Percentiles rank a stretch among this genome's conserved stretches.
phyloP scores from a whole-genome alignment of 768 basidiomycete species.

The Russula compacta region DNA sequence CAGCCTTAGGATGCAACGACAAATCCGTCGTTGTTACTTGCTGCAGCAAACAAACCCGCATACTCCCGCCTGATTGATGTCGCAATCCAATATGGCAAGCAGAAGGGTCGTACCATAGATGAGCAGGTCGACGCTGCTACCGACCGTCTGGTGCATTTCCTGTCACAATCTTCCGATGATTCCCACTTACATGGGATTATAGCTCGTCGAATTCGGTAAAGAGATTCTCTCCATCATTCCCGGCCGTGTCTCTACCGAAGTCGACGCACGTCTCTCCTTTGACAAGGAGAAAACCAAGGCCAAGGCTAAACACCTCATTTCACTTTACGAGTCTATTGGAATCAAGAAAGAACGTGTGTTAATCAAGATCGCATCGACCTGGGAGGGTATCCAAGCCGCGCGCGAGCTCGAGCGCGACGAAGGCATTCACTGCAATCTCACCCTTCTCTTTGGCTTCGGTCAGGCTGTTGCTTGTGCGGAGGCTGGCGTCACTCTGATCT shows the following conservation, averaged over 20 bases:
- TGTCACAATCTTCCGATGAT: not conserved
- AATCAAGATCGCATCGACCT: constrained; percentile 99
- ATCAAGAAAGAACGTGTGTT: constrained; percentile 89
- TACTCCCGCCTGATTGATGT: constrained; percentile 74
- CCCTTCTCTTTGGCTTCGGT: constrained; percentile 95
- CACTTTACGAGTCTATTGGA: constrained; percentile 89
- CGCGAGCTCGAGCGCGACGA: constrained; percentile 89
- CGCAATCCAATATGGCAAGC: constrained; percentile 67
- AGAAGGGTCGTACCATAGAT: constrained; percentile 72
- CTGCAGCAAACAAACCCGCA: constrained; percentile 82
- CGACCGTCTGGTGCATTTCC: constrained; percentile 72
- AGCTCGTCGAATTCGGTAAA: constrained; percentile 97
- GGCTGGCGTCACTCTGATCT: constrained; percentile 96
- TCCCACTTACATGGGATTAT: constrained; percentile 10
- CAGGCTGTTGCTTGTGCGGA: constrained; percentile 99
- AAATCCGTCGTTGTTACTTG: constrained; percentile 92
- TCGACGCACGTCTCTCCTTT: constrained; percentile 95
- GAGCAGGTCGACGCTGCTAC: constrained; percentile 67
- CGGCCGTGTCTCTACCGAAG: constrained; percentile 97
- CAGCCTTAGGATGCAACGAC: constrained; percentile 83
- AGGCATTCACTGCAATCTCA: constrained; percentile 97
- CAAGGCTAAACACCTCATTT: constrained; percentile 87
- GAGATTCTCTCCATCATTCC: constrained; percentile 94
- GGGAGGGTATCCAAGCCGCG: constrained; percentile 99
- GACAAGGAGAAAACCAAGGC: constrained; percentile 88